phyloP scores from a whole-genome alignment of 306 rosid genomes.

The Hylodesmum podocarpum region DNA sequence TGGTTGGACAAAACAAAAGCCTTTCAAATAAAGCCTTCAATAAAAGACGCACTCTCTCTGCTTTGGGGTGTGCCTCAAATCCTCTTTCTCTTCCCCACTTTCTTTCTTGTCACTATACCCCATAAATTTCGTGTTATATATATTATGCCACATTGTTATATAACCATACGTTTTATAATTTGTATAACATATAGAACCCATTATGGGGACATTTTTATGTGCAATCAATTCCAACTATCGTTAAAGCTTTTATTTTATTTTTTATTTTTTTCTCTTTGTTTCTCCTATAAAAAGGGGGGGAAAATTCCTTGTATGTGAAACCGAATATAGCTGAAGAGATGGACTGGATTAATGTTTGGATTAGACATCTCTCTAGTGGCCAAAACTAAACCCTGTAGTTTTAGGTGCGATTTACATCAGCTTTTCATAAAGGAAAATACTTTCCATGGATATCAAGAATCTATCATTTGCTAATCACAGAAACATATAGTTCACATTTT shows the following conservation, averaged over 20 bases:
- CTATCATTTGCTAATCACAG: neutral
- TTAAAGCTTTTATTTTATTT: too few relatives aligned
- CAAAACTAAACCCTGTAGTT: neutral
- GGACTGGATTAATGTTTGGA: constrained; percentile 19
- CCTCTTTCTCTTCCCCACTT: neutral
- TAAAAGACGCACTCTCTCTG: constrained; percentile 27
- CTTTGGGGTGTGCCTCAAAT: constrained; percentile 20
- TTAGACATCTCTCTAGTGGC: constrained; percentile 17
- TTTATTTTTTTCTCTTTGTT: neutral
- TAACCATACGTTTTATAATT: neutral
- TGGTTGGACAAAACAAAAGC: constrained; percentile 16
- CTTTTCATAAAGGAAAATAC: constrained; percentile 6
- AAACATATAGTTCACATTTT: neutral
- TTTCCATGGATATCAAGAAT: neutral
- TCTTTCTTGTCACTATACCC: constrained; percentile 26
- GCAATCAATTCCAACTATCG: constrained; percentile 31
- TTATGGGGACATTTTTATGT: constrained; percentile 31
- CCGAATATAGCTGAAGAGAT: constrained; percentile 21
- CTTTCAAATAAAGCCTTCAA: neutral
- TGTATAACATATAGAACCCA: neutral
- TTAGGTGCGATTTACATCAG: constrained; percentile 7
- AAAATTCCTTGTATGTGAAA: neutral
- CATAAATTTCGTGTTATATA: constrained; percentile 12
- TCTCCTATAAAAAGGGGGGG: neutral
- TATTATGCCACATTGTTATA: constrained; percentile 20